Percentiles rank a stretch among this genome's conserved stretches.
Evolutionary conservation across 163 green algal genomes (phyloP).

Genomic region (Chlamydomonas reinhardtii): DNA sequence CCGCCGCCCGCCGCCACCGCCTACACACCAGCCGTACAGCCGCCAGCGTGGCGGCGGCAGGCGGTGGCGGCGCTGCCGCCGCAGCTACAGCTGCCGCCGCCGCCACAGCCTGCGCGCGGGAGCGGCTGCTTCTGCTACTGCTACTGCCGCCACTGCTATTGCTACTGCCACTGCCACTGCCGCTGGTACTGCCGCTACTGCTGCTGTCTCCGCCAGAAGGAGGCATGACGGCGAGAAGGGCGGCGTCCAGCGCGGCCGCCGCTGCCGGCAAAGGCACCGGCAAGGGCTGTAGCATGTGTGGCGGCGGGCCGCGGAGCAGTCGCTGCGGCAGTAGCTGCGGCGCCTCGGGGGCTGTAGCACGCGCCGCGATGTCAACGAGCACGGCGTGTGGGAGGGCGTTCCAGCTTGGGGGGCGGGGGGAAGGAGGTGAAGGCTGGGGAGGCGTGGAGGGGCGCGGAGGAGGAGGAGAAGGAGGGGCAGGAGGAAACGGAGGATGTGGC

Average conservation of each 20-base stretch:
- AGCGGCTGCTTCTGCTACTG: no score
- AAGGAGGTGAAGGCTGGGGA: background rate
- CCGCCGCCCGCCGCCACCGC: slow-evolving; percentile 20
- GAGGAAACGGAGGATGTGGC: no score
- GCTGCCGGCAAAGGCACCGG: background rate
- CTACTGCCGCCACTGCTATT: background rate
- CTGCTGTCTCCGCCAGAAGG: background rate
- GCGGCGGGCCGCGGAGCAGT: background rate
- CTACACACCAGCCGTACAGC: slow-evolving; percentile 25
- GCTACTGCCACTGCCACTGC: background rate
- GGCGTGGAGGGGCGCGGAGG: background rate
- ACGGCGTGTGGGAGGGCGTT: background rate
- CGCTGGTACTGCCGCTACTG: background rate
- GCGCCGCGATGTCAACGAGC: background rate
- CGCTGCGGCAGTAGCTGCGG: background rate
- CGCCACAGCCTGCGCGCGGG: no score
- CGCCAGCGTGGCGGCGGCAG: slow-evolving; percentile 13
- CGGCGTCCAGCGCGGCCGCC: background rate
- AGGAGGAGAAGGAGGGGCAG: background rate
- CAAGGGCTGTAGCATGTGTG: slow-evolving; percentile 36
- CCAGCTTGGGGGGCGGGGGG: no score
- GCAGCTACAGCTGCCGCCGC: background rate
- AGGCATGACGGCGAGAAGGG: background rate
- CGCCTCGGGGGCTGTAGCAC: background rate
- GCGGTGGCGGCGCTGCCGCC: slow-evolving; percentile 20